Conservation (phyloP, 2,329 filamentous ascomycete genomes). For the Thyridium curvatum region DNA sequence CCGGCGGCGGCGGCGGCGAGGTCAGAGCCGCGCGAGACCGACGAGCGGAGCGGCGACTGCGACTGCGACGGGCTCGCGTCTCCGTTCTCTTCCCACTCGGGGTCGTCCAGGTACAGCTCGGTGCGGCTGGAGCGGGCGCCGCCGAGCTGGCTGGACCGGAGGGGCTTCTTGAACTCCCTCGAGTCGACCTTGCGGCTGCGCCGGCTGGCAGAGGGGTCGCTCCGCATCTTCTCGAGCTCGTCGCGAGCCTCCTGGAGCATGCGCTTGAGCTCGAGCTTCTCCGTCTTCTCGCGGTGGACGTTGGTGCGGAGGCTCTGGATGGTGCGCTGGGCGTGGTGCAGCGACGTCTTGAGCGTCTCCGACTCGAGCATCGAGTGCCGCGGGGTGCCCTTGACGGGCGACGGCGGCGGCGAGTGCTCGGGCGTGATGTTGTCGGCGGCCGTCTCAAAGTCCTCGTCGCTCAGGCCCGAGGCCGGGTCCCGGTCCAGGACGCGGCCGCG, state of each 20-base stretch:
- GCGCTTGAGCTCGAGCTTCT: constrained; percentile 91
- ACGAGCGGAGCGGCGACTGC: constrained; percentile 26
- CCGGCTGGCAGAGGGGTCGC: constrained; percentile 42
- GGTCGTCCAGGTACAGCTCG: constrained; percentile 73
- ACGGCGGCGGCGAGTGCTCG: constrained; percentile 84
- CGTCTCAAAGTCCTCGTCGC: constrained; percentile 58
- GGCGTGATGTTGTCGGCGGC: constrained; percentile 67
- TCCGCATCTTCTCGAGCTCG: constrained; percentile 71
- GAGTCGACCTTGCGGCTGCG: constrained; percentile 58
- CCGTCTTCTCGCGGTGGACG: constrained; percentile 95
- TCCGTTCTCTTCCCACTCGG: constrained; percentile 84
- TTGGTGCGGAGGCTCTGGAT: constrained; percentile 94
- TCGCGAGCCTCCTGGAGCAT: constrained; percentile 94
- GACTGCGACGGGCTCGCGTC: constrained; percentile 52
- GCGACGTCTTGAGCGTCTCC: constrained; percentile 89
- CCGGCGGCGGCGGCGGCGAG: constrained; percentile 20
- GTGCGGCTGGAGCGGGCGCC: constrained; percentile 66
- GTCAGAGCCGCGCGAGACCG: constrained; percentile 18
- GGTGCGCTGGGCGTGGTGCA: constrained; percentile 91
- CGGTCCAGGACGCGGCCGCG: constrained; percentile 62
- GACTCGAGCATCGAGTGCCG: constrained; percentile 88
- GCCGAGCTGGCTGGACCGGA: constrained; percentile 62
- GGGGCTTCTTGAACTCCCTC: constrained; percentile 71
- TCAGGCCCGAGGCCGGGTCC: constrained; percentile 50
- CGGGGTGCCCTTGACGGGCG: constrained; percentile 85